Evolutionary conservation across 2,329 filamentous ascomycete species (phyloP), one percentile per base, ranked within the genome.

Genomic region (Paramyrothecium sp.): DNA sequence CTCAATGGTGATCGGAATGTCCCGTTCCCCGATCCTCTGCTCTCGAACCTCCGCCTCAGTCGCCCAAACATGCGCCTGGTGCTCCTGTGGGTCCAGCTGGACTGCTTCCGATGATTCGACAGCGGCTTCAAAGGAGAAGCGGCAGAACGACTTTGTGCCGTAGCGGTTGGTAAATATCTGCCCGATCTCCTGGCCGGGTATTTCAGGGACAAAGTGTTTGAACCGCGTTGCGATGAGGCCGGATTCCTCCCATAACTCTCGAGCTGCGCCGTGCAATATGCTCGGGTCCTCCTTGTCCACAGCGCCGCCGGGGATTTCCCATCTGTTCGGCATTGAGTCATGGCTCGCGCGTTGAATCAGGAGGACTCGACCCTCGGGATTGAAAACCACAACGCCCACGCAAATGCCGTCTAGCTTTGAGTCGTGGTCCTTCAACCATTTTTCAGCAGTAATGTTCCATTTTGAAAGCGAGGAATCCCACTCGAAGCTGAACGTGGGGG

Each of bases 291-390:
- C 64, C 3, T 57, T 38, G 54, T 79, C 78, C 54, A 70, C 71
- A 2, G 64, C 71, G 30, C 78, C 78, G 38, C 78, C 78, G 5
- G 77, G 77, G 1, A 71, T 55, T 58, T 81, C 77, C 78, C 78
- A 80, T 4, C 59, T 58, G 50, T 68, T 56, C 1, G 77, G 76
- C 61, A 71, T 67, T 17, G 63, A 72, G 66, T 77, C 75, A 54
- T 67, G 62, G 4, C 66, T 58, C 53, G 73, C 69, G 60, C 76
- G 75, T 62, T 76, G 75, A 7, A 79, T 52, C 16, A 79, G 68
- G 1, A 78, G 73, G 19, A 78, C 60, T 49, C 63, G 63, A 38
- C 56, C 53, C 2, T 41, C 13, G 51, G 52, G 30, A 59, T 66
- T 44, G 53, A 70, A 67, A 58, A 73, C 64, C 26, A 72, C 58